Conservation (phyloP, 805 yeast species). For the Candida mattraensis region DNA sequence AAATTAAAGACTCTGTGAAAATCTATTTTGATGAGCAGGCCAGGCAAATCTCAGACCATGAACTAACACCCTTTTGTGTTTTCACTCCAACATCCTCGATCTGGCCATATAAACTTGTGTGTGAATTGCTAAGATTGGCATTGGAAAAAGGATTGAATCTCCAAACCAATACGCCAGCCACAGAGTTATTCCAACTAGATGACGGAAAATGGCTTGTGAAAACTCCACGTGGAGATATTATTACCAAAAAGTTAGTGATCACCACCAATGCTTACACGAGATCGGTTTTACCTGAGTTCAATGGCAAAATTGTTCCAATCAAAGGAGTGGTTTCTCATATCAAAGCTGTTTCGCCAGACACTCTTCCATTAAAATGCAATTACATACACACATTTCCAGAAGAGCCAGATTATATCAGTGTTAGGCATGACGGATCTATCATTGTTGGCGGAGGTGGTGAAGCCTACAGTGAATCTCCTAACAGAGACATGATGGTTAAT, state of each 20-base stretch:
- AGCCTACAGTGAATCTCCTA: constrained; percentile 14
- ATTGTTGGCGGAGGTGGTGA: constrained; percentile 38
- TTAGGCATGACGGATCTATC: constrained; percentile 37
- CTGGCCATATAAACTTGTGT: constrained; percentile 46
- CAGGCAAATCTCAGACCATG: constrained; percentile 28
- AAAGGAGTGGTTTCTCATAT: constrained; percentile 36
- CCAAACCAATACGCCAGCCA: constrained; percentile 43
- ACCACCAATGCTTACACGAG: constrained; percentile 40
- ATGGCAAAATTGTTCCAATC: constrained; percentile 35
- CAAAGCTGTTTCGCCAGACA: constrained; percentile 12
- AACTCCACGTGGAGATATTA: constrained; percentile 29
- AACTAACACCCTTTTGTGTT: constrained; percentile 31
- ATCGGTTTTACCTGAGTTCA: constrained; percentile 27
- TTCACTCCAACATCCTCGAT: constrained; percentile 42
- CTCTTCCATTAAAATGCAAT: constrained; percentile 13
- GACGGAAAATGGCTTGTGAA: constrained; percentile 35
- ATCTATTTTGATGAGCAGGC: constrained; percentile 35
- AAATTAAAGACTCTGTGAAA: constrained; percentile 30
- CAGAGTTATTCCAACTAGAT: constrained; percentile 21
- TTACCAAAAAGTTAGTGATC: constrained; percentile 36
- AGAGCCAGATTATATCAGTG: constrained; percentile 34
- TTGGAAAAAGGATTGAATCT: constrained; percentile 39
- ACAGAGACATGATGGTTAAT: constrained; percentile 18
- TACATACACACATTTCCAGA: constrained; percentile 22
- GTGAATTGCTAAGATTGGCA: constrained; percentile 33